Evolutionary conservation across 2,329 filamentous ascomycete genomes (phyloP), one percentile per base, ranked within the genome.

Genomic region (Fusarium pseudoanthophilum): DNA sequence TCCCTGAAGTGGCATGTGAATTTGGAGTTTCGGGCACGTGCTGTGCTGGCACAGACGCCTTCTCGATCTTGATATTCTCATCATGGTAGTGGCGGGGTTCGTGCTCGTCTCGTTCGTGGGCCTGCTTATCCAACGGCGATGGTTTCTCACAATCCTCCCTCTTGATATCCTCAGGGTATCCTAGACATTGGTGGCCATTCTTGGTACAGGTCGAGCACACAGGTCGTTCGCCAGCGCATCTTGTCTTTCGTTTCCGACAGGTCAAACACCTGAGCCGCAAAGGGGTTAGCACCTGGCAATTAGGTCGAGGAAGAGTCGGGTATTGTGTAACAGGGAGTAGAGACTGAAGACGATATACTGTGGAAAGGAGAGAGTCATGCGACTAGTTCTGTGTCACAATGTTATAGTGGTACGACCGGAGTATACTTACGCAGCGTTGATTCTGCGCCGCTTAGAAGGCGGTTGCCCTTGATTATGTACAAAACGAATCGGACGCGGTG

Each of bases 381-480:
- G 40, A 69, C 45, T 57, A 9, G 34, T 24, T 16, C 21, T 46
- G 45, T 48, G 37, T 14, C 65, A 51, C 43, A 34, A 28, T 45
- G 21, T 42, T 45, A 11, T 43, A n/a, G 48, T 45, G 40, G 28
- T 36, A 52, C 42, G 37, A 48, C 42, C 11, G 37, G 51, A 60
- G 64, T 63, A 66, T 26, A 87, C 91, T 82, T 87, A 93, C 90
- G 93, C 93, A 78, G 93, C 92, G 83, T 92, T 94, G 78, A 95
- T 93, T 77, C 93, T 88, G 79, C 93, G 88, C 77, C 93, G 87
- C 83, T 95, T 95, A 32, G 92, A 92, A 70, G 93, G 92, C 55
- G 93, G 93, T 74, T 93, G 92, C 71, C 93, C 93, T 83, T 95
- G 92, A 78, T 92, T 94, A 73, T 94, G 93, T 76, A 95, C 93